Percentiles rank a stretch among this genome's conserved stretches.
Evolutionary conservation across 2,329 filamentous ascomycete genomes (phyloP).

Genomic region (Talaromyces islandicus): DNA sequence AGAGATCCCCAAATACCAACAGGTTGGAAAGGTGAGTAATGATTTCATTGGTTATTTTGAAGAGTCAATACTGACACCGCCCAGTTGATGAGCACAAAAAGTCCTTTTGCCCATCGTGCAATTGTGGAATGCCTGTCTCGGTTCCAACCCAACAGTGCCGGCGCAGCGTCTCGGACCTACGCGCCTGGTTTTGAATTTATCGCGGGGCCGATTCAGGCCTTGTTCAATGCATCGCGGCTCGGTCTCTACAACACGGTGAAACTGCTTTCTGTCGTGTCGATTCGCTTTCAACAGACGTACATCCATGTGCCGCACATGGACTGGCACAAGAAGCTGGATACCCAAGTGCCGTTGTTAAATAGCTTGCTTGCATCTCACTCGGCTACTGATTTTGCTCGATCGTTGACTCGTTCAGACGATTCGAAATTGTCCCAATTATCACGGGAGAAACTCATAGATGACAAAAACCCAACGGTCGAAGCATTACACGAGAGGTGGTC

Average conservation of each 20-base stretch:
- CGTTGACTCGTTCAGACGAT: constrained; percentile 24
- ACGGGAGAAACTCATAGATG: constrained; percentile 16
- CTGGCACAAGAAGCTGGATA: constrained; percentile 28
- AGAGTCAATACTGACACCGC: neutral
- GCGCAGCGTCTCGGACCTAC: constrained; percentile 13
- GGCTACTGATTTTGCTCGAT: constrained; percentile 26
- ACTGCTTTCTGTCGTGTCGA: constrained; percentile 28
- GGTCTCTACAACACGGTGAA: constrained; percentile 29
- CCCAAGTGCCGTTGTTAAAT: constrained; percentile 27
- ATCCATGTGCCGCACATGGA: constrained; percentile 27
- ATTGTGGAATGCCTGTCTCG: constrained; percentile 25
- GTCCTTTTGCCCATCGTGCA: constrained; percentile 33
- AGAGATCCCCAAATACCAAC: constrained; percentile 24
- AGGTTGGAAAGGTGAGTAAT: constrained; percentile 37
- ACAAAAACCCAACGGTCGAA: constrained; percentile 17
- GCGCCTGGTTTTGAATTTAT: constrained; percentile 28
- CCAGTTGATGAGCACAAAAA: constrained; percentile 29
- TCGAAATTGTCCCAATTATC: constrained; percentile 24
- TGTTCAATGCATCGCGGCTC: constrained; percentile 27
- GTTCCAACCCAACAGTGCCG: constrained; percentile 14
- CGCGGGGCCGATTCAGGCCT: constrained; percentile 29
- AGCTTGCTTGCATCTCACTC: constrained; percentile 28
- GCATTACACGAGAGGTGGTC: constrained; percentile 26
- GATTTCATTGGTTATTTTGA: too few species aligned
- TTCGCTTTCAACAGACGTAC: constrained; percentile 31